These are phyloP conservation scores for Aphanomyces euteiches DNA, from an alignment of 352 stramenopile species.

Conservation along the genomic window DNA sequence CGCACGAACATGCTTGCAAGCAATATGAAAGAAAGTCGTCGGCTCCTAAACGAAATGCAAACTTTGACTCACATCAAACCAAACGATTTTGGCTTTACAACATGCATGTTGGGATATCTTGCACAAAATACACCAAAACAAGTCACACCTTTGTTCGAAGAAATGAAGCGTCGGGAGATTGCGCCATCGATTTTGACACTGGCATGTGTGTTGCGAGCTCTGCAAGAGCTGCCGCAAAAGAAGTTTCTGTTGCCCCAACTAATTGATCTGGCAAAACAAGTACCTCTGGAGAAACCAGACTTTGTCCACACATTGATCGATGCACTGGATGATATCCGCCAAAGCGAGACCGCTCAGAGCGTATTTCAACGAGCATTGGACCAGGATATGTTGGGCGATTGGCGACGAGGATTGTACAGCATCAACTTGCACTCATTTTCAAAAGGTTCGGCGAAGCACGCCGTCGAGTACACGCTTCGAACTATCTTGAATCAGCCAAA, in stretches of 20 bases:
- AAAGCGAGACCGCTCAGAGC: constrained; percentile 26
- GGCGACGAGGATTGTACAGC: constrained; percentile 54
- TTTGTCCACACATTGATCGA: constrained; percentile 40
- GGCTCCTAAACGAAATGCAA: constrained; percentile 35
- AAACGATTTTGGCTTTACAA: constrained; percentile 65
- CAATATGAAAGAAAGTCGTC: constrained; percentile 33
- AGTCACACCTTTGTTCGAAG: constrained; percentile 56
- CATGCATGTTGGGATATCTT: constrained; percentile 51
- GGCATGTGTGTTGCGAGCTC: constrained; percentile 18
- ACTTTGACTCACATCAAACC: constrained; percentile 53
- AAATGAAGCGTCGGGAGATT: constrained; percentile 45
- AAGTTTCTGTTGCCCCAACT: constrained; percentile 53
- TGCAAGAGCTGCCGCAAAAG: constrained; percentile 42
- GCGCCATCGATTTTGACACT: constrained; percentile 13
- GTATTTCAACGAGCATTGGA: constrained; percentile 51
- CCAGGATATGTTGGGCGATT: constrained; percentile 42
- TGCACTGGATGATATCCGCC: constrained; percentile 9
- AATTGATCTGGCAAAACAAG: constrained; percentile 56
- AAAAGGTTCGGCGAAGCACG: constrained; percentile 57
- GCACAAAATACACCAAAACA: constrained; percentile 34
- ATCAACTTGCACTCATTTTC: constrained; percentile 74
- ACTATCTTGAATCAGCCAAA: constrained; percentile 43
- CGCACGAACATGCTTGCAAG: constrained; percentile 41
- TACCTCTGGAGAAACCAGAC: constrained; percentile 33
- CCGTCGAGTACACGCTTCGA: constrained; percentile 61